Evolutionary conservation across 108 stramenopile species (phyloP).

Genomic region (Nitzschia sp.): DNA sequence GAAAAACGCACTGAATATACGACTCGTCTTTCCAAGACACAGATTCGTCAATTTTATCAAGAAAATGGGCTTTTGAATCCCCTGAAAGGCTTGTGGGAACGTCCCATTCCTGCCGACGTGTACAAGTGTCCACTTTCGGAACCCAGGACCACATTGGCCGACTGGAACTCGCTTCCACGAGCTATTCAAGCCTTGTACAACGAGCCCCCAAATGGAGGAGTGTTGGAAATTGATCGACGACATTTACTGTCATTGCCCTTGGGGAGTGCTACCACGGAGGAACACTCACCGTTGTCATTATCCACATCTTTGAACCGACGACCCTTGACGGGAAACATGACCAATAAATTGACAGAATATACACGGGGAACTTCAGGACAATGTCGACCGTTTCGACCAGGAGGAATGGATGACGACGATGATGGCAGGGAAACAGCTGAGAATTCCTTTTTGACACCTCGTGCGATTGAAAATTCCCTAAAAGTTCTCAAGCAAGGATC

Average conservation of each 20-base stretch:
- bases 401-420: slow-evolving; percentile 61
- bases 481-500: slow-evolving; percentile 57
- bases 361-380: slow-evolving; percentile 71
- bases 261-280: background rate
- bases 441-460: slow-evolving; percentile 44
- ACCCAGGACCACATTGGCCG: slow-evolving; percentile 39
- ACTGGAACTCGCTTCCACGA: slow-evolving; percentile 38
- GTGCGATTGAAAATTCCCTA: slow-evolving; percentile 49
- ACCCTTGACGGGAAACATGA: slow-evolving; percentile 69
- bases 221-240: slow-evolving; percentile 19
- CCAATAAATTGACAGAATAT: slow-evolving; percentile 76
- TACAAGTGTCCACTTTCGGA: slow-evolving; percentile 42
- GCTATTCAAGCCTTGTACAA: slow-evolving; percentile 31
- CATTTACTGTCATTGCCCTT: slow-evolving; percentile 12
- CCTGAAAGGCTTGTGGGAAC: slow-evolving; percentile 28
- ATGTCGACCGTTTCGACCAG: slow-evolving; percentile 68
- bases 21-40: slow-evolving; percentile 1
- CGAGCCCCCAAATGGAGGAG: slow-evolving; percentile 4
- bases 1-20: background rate
- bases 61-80: slow-evolving; percentile 33
- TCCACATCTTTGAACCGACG: background rate
- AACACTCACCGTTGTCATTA: background rate
- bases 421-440: background rate
- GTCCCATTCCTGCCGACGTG: slow-evolving; percentile 34
- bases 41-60: slow-evolving; percentile 25